A percentile compares a stretch with the other conserved stretches of the same genome.
These are phyloP conservation scores for Ophiosphaerella narmari DNA, from an alignment of 2,329 filamentous ascomycete genomes.

Conservation along the genomic window DNA sequence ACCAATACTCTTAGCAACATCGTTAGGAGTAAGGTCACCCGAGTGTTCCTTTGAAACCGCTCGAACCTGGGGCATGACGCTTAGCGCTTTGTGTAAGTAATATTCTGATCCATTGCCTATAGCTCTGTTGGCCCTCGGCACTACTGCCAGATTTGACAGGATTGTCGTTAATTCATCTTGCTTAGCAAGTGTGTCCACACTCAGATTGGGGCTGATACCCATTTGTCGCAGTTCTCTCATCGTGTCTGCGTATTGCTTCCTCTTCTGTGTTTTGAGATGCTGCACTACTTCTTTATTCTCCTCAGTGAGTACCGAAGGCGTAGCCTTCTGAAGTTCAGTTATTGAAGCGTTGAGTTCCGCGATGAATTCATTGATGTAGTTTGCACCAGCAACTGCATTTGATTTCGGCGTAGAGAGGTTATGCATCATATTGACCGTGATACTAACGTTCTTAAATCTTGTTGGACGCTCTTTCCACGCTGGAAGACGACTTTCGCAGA, in stretches of 20 bases:
- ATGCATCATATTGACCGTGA: slow-evolving; percentile 76
- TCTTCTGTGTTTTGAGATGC: slow-evolving; percentile 88
- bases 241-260: slow-evolving; percentile 86
- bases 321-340: slow-evolving; percentile 78
- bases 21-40: slow-evolving; percentile 80
- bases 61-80: slow-evolving; percentile 71
- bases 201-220: slow-evolving; percentile 85
- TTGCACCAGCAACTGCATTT: slow-evolving; percentile 60
- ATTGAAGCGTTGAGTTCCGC: slow-evolving; percentile 69
- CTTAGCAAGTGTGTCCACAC: slow-evolving; percentile 70
- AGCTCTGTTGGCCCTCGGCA: slow-evolving; percentile 32
- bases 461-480: slow-evolving; percentile 55
- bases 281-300: slow-evolving; percentile 85
- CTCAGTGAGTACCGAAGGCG: slow-evolving; percentile 77
- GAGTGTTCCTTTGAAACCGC: slow-evolving; percentile 73
- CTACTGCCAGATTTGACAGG: slow-evolving; percentile 59
- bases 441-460: slow-evolving; percentile 71
- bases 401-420: slow-evolving; percentile 61
- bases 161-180: slow-evolving; percentile 74
- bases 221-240: slow-evolving; percentile 82
- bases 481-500: slow-evolving; percentile 29
- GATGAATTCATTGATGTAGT: slow-evolving; percentile 70
- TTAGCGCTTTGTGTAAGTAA: slow-evolving; percentile 78
- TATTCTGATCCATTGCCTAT: slow-evolving; percentile 59
- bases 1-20: slow-evolving; percentile 77